A percentile compares a stretch with the other conserved stretches of the same genome.
phyloP scores from a whole-genome alignment of 106 monocot genomes.

The Posidonia australis region DNA sequence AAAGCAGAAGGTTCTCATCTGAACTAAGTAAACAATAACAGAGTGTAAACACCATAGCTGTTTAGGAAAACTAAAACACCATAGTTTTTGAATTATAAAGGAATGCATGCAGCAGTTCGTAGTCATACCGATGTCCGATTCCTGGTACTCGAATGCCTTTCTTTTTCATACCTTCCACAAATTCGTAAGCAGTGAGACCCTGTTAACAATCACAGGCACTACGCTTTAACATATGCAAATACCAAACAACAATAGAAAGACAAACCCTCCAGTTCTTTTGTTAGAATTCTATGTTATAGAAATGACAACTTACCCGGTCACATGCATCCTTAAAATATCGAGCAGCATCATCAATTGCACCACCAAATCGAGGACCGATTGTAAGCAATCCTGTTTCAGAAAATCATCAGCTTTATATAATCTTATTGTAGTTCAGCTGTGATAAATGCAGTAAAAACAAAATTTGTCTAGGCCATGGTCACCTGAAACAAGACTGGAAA shows the following conservation, averaged over 20 bases:
- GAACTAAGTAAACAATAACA: too few relatives aligned
- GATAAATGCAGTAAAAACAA: not conserved
- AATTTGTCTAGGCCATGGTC: not conserved
- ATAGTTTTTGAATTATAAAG: too few relatives aligned
- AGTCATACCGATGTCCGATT: conserved; percentile 83
- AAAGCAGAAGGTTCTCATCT: too few relatives aligned
- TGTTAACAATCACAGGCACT: conserved; percentile 13
- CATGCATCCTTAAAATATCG: conserved; percentile 94
- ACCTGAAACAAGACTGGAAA: conserved; percentile 97
- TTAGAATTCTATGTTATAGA: too few relatives aligned
- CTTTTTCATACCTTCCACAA: conserved; percentile 98
- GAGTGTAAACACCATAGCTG: too few relatives aligned
- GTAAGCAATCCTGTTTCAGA: conserved; percentile 69
- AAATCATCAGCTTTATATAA: conserved; percentile 1
- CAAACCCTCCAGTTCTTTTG: too few relatives aligned
- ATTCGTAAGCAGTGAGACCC: conserved; percentile 89
- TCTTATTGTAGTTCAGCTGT: not conserved
- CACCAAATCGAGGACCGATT: conserved; percentile 98
- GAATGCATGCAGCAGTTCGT: not conserved
- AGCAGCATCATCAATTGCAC: conserved; percentile 99
- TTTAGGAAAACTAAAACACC: too few relatives aligned
- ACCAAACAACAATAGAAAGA: not conserved
- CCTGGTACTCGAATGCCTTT: conserved; percentile 97
- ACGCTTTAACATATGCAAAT: not conserved
- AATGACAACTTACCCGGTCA: conserved; percentile 51